Evolutionary conservation across 495 filamentous ascomycete genomes (phyloP), one percentile per base, ranked within the genome.

Genomic region (Aspergillus taichungensis): DNA sequence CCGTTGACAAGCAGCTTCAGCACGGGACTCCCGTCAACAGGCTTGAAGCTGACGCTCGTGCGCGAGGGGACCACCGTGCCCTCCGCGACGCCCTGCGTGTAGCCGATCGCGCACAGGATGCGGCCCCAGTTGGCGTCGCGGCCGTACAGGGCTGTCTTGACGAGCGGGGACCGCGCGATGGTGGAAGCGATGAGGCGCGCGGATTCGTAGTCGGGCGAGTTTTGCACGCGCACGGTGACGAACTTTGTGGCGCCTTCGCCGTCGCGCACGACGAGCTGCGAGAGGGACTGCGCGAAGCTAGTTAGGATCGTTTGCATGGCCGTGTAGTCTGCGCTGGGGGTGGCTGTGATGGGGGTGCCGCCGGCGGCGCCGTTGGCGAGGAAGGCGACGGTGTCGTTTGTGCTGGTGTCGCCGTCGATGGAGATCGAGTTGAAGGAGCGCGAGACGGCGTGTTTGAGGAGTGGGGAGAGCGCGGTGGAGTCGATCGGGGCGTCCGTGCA

Each of bases 241-340:
- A 97, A 97, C 69, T 99, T 99, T 11, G 92, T 97, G 3, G 94
- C 94, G 43, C 92, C 92, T 66, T 99, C 92, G 55, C 94, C 92
- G 60, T 99, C 94, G 30, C 90, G 84, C 14, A 99, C 87, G 29
- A 99, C 83, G 13, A 96, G 81, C 64, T 95, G 85, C 11, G 91
- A 90, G 1, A 97, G 79, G 41, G 88, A 80, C 42, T 81, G 79
- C 1, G 89, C 75, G 66, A 97, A 92, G 6, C 72, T 67, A 11
- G 85, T 88, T 30, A 97, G 72, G 5, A 85, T 71, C 3, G 69
- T 58, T 37, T 77, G 74, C 68, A 95, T 83, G 8, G 73, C 80
- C 37, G 65, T 54, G 60, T 82, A 85, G 47, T 85, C 84, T 9
- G 73, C 72, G 11, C 77, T 77, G 10, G 71, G 61, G 33, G 79